Conservation (phyloP, 2,329 filamentous ascomycete genomes). For the Cytospora piceae region DNA sequence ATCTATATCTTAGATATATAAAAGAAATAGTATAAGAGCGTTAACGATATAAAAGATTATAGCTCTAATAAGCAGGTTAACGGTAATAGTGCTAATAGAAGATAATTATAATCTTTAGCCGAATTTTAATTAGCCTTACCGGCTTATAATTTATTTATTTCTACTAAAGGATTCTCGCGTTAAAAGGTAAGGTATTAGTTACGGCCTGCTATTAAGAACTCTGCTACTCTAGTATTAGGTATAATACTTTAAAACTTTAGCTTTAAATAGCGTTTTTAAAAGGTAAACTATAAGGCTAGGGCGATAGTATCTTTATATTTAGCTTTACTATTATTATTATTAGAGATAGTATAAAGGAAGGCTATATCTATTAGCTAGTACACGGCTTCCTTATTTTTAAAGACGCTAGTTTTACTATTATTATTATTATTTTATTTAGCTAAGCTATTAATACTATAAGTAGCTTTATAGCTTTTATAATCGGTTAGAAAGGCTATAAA, state of each 20-base stretch:
- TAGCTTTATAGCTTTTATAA: background rate
- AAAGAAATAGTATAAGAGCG: background rate
- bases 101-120: too few relatives aligned
- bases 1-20: constrained; percentile 4
- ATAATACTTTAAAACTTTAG: too few relatives aligned
- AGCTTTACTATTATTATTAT: too few relatives aligned
- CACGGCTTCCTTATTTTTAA: background rate
- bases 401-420: background rate
- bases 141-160: background rate
- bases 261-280: too few relatives aligned
- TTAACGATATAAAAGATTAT: constrained; percentile 1
- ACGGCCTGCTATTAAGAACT: background rate
- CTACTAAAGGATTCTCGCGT: background rate
- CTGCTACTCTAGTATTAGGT: too few relatives aligned
- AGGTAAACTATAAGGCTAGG: too few relatives aligned
- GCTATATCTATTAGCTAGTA: background rate
- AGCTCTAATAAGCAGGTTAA: too few relatives aligned
- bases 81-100: background rate
- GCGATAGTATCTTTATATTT: too few relatives aligned
- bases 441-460: background rate
- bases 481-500: background rate
- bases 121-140: background rate
- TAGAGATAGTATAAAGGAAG: too few relatives aligned
- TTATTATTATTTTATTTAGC: background rate
- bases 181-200: background rate